These are phyloP conservation scores for Persicaria maculosa DNA, from an alignment of 148 eudicot genomes.

Conservation along the genomic window DNA sequence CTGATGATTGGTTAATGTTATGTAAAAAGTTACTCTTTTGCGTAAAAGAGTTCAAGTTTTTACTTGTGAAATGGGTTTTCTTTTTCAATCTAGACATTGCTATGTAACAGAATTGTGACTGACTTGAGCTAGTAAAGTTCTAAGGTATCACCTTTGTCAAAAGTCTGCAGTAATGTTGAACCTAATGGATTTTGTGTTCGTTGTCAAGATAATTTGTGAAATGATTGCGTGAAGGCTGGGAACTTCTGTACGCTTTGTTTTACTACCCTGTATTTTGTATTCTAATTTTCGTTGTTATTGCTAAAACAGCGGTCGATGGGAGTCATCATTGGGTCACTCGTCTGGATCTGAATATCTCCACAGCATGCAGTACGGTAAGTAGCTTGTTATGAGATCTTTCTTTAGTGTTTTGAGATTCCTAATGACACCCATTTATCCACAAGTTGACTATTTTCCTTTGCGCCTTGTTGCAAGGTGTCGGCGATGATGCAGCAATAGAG, in stretches of 20 bases:
- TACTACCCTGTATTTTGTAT: not conserved
- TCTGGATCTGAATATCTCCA: slow-evolving; percentile 64
- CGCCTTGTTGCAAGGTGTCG: slow-evolving; percentile 30
- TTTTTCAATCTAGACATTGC: not conserved
- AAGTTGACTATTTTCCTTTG: not conserved
- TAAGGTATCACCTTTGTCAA: not conserved
- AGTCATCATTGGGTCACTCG: slow-evolving; percentile 57
- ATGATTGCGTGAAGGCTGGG: not conserved
- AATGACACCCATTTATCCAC: not conserved
- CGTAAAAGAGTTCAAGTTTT: not conserved
- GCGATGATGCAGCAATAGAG: slow-evolving; percentile 57
- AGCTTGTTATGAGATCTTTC: not conserved
- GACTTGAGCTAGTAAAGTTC: not conserved
- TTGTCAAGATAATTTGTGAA: not conserved
- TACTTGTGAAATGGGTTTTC: not conserved
- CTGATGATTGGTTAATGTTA: not conserved
- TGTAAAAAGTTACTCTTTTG: not conserved
- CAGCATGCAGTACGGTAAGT: slow-evolving; percentile 57
- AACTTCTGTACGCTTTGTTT: not conserved
- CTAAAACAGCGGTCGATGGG: slow-evolving; percentile 67
- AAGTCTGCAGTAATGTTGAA: not conserved
- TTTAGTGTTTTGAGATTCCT: not conserved
- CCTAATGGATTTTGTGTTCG: not conserved
- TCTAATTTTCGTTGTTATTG: not conserved
- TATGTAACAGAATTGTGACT: not conserved